phyloP scores from a whole-genome alignment of 2,329 filamentous ascomycete species.

The Chaetomium sp. region DNA sequence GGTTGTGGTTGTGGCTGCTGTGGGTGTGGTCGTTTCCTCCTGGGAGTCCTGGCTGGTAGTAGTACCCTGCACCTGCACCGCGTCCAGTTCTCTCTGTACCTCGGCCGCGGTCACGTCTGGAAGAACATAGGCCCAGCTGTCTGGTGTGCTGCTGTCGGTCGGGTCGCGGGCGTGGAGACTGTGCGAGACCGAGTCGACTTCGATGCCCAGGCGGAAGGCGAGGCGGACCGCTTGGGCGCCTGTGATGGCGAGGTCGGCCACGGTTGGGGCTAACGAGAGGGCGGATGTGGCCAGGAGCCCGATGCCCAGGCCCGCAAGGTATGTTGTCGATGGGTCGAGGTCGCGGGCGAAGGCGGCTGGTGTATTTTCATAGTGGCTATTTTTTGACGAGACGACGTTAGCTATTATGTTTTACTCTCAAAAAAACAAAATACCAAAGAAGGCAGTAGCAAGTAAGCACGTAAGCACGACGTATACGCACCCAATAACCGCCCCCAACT shows the following conservation, averaged over 20 bases:
- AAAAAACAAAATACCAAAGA: too few relatives aligned
- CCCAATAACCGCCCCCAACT: too few relatives aligned
- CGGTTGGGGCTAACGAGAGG: conserved; percentile 27
- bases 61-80: neutral
- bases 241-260: conserved; percentile 34
- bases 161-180: conserved; percentile 33
- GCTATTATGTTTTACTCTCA: neutral
- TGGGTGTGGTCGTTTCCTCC: neutral
- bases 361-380: neutral
- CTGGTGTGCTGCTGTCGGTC: conserved; percentile 15
- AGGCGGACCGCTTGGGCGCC: conserved; percentile 37
- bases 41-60: too few relatives aligned
- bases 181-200: conserved; percentile 36
- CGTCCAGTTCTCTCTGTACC: neutral
- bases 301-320: neutral
- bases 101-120: neutral
- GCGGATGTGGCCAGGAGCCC: neutral
- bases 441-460: too few relatives aligned
- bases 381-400: neutral
- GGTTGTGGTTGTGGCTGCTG: neutral
- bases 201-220: conserved; percentile 42
- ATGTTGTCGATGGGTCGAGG: neutral
- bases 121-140: conserved; percentile 25
- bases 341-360: neutral
- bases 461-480: too few relatives aligned